These are phyloP conservation scores for Mucor irregularis DNA, from an alignment of 371 early-diverging fungal genomes.

Conservation along the genomic window DNA sequence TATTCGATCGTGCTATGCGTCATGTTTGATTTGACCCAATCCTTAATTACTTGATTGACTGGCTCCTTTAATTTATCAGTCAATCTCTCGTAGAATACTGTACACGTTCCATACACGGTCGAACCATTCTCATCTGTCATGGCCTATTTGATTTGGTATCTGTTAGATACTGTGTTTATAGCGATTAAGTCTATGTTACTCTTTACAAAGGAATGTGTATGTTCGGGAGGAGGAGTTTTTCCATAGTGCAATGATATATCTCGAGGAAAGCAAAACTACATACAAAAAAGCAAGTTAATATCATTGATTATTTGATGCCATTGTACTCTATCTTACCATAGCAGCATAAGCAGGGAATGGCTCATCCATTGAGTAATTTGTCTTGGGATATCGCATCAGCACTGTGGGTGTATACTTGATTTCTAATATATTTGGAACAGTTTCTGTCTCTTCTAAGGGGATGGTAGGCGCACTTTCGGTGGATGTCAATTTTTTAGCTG, in stretches of 20 bases:
- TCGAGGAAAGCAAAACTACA: slow-evolving; percentile 85
- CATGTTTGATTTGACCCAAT: slow-evolving; percentile 57
- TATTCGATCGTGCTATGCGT: slow-evolving; percentile 58
- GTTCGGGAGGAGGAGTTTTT: slow-evolving; percentile 60
- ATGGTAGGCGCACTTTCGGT: slow-evolving; percentile 1
- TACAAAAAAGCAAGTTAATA: slow-evolving; percentile 1
- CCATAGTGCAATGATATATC: slow-evolving; percentile 58
- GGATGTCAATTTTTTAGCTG: slow-evolving; percentile 1
- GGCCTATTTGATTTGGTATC: slow-evolving; percentile 31
- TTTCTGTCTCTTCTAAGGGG: neutral
- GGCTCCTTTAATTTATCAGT: slow-evolving; percentile 38
- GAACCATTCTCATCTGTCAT: slow-evolving; percentile 73
- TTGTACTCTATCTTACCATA: slow-evolving; percentile 52
- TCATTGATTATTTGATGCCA: neutral
- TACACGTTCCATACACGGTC: slow-evolving; percentile 71
- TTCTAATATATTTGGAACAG: slow-evolving; percentile 39
- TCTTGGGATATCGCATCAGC: slow-evolving; percentile 39
- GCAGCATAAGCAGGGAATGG: slow-evolving; percentile 65
- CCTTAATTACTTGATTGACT: slow-evolving; percentile 48
- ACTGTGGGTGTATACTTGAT: slow-evolving; percentile 43
- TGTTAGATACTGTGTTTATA: neutral
- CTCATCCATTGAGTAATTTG: slow-evolving; percentile 29
- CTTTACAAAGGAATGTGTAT: slow-evolving; percentile 70
- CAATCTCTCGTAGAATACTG: slow-evolving; percentile 66
- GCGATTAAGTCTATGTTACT: neutral